A percentile compares a stretch with the other conserved stretches of the same genome.
Evolutionary conservation across 257 asterid species (phyloP).

Genomic region (Gardenia jasminoides): DNA sequence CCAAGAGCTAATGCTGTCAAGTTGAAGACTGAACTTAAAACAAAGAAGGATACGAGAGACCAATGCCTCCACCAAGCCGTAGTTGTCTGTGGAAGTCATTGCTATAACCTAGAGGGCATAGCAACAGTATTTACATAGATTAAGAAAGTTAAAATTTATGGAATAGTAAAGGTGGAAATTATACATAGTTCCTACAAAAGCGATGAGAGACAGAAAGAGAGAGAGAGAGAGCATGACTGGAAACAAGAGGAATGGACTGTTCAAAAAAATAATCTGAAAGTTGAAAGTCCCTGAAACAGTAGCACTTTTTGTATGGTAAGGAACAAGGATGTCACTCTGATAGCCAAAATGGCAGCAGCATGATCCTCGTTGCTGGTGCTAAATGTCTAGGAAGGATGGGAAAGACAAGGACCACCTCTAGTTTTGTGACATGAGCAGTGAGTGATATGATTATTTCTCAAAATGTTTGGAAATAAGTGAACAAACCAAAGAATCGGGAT

Average conservation of each 20-base stretch:
- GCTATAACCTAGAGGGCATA: conserved; percentile 53
- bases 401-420: background rate
- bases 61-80: conserved; percentile 64
- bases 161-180: too few species aligned
- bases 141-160: too few species aligned
- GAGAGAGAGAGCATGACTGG: too few species aligned
- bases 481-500: background rate
- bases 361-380: background rate
- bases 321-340: background rate
- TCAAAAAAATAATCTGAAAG: background rate
- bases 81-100: conserved; percentile 59
- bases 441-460: background rate
- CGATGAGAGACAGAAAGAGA: too few species aligned
- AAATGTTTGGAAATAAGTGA: background rate
- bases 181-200: too few species aligned
- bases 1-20: conserved; percentile 1
- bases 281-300: background rate
- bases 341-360: background rate
- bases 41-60: conserved; percentile 89
- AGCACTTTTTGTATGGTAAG: background rate
- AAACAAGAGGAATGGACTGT: background rate
- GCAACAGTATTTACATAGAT: background rate
- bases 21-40: conserved; percentile 10
- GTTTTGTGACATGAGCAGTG: background rate
- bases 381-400: background rate